Evolutionary conservation across 2,329 filamentous ascomycete genomes (phyloP).

Genomic region (Epichloe scottii): DNA sequence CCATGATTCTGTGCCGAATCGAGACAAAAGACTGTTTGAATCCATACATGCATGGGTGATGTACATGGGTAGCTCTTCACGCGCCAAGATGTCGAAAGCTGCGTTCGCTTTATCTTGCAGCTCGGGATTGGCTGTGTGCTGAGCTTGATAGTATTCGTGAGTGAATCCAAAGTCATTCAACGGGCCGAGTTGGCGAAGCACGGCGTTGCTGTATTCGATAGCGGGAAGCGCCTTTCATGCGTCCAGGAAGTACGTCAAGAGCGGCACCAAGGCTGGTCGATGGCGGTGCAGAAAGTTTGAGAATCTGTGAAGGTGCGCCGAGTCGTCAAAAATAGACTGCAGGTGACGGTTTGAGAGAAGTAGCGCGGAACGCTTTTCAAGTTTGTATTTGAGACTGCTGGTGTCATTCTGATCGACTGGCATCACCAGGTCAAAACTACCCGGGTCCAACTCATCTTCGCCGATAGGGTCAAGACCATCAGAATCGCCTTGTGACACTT

Average conservation of each 20-base stretch:
- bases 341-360: conserved; percentile 57
- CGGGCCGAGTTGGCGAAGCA: conserved; percentile 7
- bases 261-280: conserved; percentile 49
- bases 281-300: conserved; percentile 50
- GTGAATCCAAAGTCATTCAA: conserved; percentile 8
- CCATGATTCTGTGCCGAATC: conserved; percentile 53
- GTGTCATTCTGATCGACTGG: conserved; percentile 8
- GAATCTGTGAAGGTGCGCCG: conserved; percentile 50
- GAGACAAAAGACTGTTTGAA: conserved; percentile 54
- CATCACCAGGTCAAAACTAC: conserved; percentile 24
- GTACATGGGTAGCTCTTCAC: conserved; percentile 59
- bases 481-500: conserved; percentile 7
- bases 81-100: conserved; percentile 50
- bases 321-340: conserved; percentile 50
- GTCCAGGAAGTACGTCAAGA: conserved; percentile 61
- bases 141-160: conserved; percentile 5
- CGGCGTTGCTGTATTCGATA: conserved; percentile 56
- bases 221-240: conserved; percentile 58
- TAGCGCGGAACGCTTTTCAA: conserved; percentile 51
- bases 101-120: conserved; percentile 49
- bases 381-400: conserved; percentile 24
- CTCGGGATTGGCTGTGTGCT: conserved; percentile 38
- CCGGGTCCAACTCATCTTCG: conserved; percentile 23
- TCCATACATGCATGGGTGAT: conserved; percentile 56
- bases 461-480: conserved; percentile 23